Base-by-base conservation (phyloP, 2,329 filamentous ascomycete species). In the Neofusicoccum cordaticola region DNA sequence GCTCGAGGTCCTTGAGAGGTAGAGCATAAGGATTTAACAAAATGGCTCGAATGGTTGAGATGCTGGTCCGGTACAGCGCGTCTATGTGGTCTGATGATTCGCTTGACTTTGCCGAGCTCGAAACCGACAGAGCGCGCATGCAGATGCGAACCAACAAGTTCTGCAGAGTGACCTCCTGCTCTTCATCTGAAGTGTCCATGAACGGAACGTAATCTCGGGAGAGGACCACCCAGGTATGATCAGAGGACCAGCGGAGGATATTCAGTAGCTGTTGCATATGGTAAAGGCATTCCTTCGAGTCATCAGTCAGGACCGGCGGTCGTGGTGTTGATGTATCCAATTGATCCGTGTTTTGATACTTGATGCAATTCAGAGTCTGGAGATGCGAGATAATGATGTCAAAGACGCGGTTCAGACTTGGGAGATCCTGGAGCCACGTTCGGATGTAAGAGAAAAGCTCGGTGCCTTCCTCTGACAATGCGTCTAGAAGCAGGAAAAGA, bases 401-500 rank as follows among this genome's bases (percentile, higher is more conserved):
- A 58, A 79, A 77, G 6, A 84, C 78, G 71, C 77, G 81, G 62
- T 82, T 80, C 35, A 87, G 77, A 45, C 80, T 85, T 13, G 83
- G 78, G 9, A 85, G 72, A 62, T 79, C 88, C 69, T 90, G 89
- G 3, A 98, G 82, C 93, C 94, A 97, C 56, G 86, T 88, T 70
- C 89, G 90, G 44, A 92, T 87, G 31, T 90, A 89, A 77, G 92
- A 89, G 67, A 89, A 92, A 13, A 90, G 80, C 69, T 93, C 90
- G 2, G 88, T 89, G 19, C 86, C 84, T 66, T 92, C 88, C 65
- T 93, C 89, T 17, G 86, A 78, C 1, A 98, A 81, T 1, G 89
- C 85, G 75, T 98, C 94, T 31, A 98, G 81, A 67, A 96, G 84
- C 11, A 96, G 79, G 67, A 97, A 90, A 17, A 97, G 77, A 1